Evolutionary conservation across 257 asterid genomes (phyloP), one percentile per base, ranked within the genome.

Genomic region (Penstemon davidsonii): DNA sequence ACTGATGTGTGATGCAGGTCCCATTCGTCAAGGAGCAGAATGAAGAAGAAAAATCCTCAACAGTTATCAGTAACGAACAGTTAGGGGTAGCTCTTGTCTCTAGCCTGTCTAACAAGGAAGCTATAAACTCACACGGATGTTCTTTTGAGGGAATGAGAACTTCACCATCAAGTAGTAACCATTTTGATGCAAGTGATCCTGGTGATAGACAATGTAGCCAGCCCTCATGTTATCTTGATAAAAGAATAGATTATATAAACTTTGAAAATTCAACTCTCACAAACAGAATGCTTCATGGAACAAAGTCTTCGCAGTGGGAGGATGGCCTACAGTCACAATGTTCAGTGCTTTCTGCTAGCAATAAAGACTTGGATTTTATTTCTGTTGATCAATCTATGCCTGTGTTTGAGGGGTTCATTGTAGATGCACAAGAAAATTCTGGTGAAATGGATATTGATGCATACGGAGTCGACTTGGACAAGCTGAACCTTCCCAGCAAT

Each of bases 321-420:
- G 80, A 71, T 58, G 72, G 69, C 44, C 46, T 39, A 47, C 81
- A 55, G 60, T 19, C 80, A 38, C 65, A 55, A 65, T 60, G 72
- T 75, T 68, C 80, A 13, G 78, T 71, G 75, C 75, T 44, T 64
- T 75, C 86, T 77, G 75, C 81, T 47, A 64, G 75, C 64, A 75
- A 66, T 59, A 76, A 69, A 56, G 78, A 73, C 69, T 67, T 77
- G 76, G 79, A 81, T n/a, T 62, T 64, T 60, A 62, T 61, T 60
- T 78, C 69, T 55, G 77, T 74, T 49, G 86, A 85, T 74, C 85
- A 85, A 73, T 78, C 84, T 56, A 63, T 73, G 80, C 94, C 95
- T 43, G 86, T 72, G 75, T 76, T 85, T 63, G 96, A 88, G 80
- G 82, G 93, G 66, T 93, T 90, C 81, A 44, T 62, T 76, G 73